These are phyloP conservation scores for Juglanconis sp. DNA, from an alignment of 2,329 filamentous ascomycete genomes.

Conservation along the genomic window DNA sequence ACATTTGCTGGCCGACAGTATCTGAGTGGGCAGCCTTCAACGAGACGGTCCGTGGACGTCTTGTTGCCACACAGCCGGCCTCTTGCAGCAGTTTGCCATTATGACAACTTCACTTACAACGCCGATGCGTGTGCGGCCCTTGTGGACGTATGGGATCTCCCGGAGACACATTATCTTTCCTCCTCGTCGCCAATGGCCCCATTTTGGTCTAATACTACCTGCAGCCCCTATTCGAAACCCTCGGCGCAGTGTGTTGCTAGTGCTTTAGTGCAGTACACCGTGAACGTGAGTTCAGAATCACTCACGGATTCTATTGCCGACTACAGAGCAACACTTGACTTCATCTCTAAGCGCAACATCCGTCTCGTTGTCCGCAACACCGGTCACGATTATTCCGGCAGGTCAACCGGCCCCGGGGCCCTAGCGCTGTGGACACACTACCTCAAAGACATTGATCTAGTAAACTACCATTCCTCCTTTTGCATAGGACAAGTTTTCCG, in stretches of 20 bases:
- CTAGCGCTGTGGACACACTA: constrained; percentile 46
- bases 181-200: constrained; percentile 19
- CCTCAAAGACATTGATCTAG: constrained; percentile 37
- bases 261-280: constrained; percentile 29
- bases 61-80: constrained; percentile 47
- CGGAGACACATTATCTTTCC: constrained; percentile 14
- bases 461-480: constrained; percentile 24
- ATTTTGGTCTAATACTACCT: constrained; percentile 26
- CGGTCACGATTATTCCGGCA: constrained; percentile 49
- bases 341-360: constrained; percentile 38
- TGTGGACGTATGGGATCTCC: constrained; percentile 10
- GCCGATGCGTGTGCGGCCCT: constrained; percentile 15
- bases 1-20: constrained; percentile 49
- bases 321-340: constrained; percentile 26
- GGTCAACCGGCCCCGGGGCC: constrained; percentile 49
- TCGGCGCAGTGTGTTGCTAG: constrained; percentile 36
- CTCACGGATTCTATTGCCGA: constrained; percentile 8
- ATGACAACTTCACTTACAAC: constrained; percentile 11
- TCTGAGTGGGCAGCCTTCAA: constrained; percentile 49
- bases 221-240: constrained; percentile 30
- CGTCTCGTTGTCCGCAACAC: constrained; percentile 48
- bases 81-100: constrained; percentile 38
- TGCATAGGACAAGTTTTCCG: constrained; percentile 47
- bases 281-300: constrained; percentile 24
- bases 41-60: constrained; percentile 43